These are phyloP conservation scores for Keithomyces neogunnii DNA, from an alignment of 2,329 filamentous ascomycete genomes.

Conservation along the genomic window DNA sequence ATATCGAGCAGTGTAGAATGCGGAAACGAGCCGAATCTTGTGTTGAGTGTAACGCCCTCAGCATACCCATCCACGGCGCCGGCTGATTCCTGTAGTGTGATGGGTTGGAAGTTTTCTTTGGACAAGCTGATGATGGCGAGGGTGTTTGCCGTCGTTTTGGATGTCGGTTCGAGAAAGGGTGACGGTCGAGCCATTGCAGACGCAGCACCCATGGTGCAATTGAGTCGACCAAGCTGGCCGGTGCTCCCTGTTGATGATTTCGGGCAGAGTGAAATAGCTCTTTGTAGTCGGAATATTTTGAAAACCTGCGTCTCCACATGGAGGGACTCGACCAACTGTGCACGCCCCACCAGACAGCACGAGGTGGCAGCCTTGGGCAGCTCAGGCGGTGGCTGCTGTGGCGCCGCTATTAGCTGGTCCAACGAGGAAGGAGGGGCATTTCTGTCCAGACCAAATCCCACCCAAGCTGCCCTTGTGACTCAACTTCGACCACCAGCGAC, in stretches of 20 bases:
- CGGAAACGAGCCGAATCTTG: slow-evolving; percentile 84
- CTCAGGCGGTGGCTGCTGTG: no score
- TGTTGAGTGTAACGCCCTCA: slow-evolving; percentile 77
- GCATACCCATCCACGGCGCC: slow-evolving; percentile 62
- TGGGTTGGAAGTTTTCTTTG: slow-evolving; percentile 73
- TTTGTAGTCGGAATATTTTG: not conserved
- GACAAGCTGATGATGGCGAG: slow-evolving; percentile 84
- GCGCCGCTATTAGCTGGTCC: no score
- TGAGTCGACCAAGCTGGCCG: not conserved
- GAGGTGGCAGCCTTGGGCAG: no score
- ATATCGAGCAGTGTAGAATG: slow-evolving; percentile 69
- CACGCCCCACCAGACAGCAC: no score
- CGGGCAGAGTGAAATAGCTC: not conserved
- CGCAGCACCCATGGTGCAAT: slow-evolving; percentile 12
- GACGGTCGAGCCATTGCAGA: slow-evolving; percentile 39
- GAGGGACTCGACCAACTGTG: not conserved
- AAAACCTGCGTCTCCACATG: not conserved
- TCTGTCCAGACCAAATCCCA: no score
- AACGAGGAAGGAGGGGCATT: no score
- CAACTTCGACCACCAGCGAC: not conserved
- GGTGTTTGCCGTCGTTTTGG: slow-evolving; percentile 50
- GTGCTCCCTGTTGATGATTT: not conserved
- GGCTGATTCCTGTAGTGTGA: slow-evolving; percentile 56
- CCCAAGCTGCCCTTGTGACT: not conserved
- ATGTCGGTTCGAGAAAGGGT: slow-evolving; percentile 69